Conservation (phyloP, 192 early-diverging fungal species). For the Haplosporangium gracile region DNA sequence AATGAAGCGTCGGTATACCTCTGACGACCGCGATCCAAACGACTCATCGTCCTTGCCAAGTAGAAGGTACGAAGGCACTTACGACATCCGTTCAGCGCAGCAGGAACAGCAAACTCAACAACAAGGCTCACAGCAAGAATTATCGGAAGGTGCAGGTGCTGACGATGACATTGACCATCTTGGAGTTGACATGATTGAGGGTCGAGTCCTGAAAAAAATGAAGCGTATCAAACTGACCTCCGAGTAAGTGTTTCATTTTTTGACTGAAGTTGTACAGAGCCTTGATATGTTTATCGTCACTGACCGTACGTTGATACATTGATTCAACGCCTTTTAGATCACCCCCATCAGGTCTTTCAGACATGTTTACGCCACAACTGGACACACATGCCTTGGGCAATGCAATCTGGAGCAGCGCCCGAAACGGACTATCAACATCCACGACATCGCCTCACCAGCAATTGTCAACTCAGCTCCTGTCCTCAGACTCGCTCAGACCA, state of each 20-base stretch:
- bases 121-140: neutral
- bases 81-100: neutral
- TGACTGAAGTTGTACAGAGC: too few species aligned
- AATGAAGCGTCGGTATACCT: conserved; percentile 39
- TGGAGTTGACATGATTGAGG: conserved; percentile 33
- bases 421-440: neutral
- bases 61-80: neutral
- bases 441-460: neutral
- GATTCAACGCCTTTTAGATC: neutral
- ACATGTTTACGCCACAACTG: neutral
- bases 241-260: conserved; percentile 21
- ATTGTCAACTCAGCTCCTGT: neutral
- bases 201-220: conserved; percentile 45
- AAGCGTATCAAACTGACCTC: conserved; percentile 38
- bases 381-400: neutral
- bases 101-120: neutral
- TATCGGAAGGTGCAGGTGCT: neutral
- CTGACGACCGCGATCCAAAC: neutral
- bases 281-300: neutral
- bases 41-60: neutral
- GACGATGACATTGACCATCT: conserved; percentile 14
- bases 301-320: neutral
- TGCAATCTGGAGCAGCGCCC: neutral
- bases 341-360: neutral
- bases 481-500: neutral